Percentiles rank a stretch among this genome's conserved stretches.
These are phyloP conservation scores for Alternaria alternata DNA, from an alignment of 2,329 filamentous ascomycete species.

Conservation along the genomic window DNA sequence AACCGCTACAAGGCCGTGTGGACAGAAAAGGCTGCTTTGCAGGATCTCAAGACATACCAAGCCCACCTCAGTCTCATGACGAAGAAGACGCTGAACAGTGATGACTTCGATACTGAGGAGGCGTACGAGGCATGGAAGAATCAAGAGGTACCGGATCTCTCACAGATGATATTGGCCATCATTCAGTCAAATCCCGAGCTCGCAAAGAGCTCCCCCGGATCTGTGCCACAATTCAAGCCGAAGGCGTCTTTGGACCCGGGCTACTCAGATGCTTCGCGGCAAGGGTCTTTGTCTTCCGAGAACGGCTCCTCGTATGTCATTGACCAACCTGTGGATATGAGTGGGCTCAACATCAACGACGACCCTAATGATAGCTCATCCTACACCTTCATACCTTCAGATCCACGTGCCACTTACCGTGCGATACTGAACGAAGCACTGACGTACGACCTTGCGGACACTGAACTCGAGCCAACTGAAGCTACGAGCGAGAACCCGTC, in stretches of 20 bases:
- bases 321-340: conserved; percentile 74
- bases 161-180: conserved; percentile 92
- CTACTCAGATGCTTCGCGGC: conserved; percentile 58
- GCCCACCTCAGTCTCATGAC: conserved; percentile 84
- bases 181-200: conserved; percentile 85
- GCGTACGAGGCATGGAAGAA: conserved; percentile 91
- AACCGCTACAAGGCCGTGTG: conserved; percentile 80
- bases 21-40: conserved; percentile 90
- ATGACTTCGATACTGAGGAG: conserved; percentile 91
- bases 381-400: conserved; percentile 89
- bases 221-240: conserved; percentile 65
- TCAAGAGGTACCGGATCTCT: conserved; percentile 84
- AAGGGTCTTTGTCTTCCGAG: conserved; percentile 55
- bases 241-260: conserved; percentile 52
- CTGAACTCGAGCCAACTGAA: conserved; percentile 60
- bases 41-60: conserved; percentile 93
- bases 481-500: conserved; percentile 58
- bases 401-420: conserved; percentile 83
- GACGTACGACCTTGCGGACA: conserved; percentile 65
- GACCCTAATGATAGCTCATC: conserved; percentile 64
- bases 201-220: conserved; percentile 74
- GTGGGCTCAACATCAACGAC: conserved; percentile 68
- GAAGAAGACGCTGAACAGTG: conserved; percentile 75
- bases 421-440: conserved; percentile 81
- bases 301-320: conserved; percentile 62